Percentiles rank a stretch among this genome's conserved stretches.
Evolutionary conservation across 2,329 filamentous ascomycete genomes (phyloP).

Genomic region (Ophiosphaerella korrae): DNA sequence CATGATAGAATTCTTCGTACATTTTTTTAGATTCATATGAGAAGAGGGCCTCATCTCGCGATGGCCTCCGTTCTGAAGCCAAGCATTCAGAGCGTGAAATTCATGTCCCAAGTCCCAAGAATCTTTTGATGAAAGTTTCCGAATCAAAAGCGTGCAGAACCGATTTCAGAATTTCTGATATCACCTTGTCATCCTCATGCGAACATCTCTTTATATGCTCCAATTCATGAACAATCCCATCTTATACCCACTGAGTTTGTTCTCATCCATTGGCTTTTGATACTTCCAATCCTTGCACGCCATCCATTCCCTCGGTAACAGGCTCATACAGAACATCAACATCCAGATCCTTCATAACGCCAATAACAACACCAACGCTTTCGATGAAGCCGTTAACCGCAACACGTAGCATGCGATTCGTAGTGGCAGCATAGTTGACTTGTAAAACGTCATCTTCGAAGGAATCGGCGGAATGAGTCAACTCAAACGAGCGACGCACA

Average conservation of each 20-base stretch:
- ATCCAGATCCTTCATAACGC: slow-evolving; percentile 90
- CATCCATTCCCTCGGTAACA: slow-evolving; percentile 52
- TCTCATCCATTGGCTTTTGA: slow-evolving; percentile 53
- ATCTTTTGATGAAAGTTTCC: too few species aligned
- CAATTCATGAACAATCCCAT: background rate
- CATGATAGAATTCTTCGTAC: too few species aligned
- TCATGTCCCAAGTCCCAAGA: too few species aligned
- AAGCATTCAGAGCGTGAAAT: too few species aligned
- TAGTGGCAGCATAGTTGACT: slow-evolving; percentile 83
- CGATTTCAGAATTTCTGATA: too few species aligned
- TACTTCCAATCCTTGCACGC: slow-evolving; percentile 79
- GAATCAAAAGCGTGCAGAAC: too few species aligned
- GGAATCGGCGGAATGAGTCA: slow-evolving; percentile 44
- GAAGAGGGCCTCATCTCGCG: too few species aligned
- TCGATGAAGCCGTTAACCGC: slow-evolving; percentile 97
- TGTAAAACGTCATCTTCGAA: slow-evolving; percentile 60
- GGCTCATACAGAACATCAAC: slow-evolving; percentile 71
- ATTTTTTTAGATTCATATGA: too few species aligned
- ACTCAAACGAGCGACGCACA: slow-evolving; percentile 72
- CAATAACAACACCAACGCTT: slow-evolving; percentile 79
- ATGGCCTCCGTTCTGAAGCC: too few species aligned
- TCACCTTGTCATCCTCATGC: too few species aligned
- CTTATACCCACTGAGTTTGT: background rate
- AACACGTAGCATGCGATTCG: slow-evolving; percentile 94
- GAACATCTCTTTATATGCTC: too few species aligned